These are phyloP conservation scores for Endotrypanum monterogeii DNA, from an alignment of 208 protist genomes.

Conservation along the genomic window DNA sequence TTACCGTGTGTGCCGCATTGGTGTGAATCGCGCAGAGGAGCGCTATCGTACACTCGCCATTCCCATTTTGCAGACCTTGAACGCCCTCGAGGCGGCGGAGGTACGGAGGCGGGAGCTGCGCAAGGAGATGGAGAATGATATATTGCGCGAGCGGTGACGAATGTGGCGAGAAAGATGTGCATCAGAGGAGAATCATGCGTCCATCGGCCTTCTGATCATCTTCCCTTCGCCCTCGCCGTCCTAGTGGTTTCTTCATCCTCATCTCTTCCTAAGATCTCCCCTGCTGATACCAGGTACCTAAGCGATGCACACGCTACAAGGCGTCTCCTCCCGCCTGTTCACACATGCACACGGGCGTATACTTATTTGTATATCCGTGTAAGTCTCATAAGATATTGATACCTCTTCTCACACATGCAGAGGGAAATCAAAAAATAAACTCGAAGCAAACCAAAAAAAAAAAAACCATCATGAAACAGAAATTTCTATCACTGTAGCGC, in stretches of 20 bases:
- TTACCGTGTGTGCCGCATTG: conserved; percentile 75
- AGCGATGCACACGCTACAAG: neutral
- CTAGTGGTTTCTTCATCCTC: neutral
- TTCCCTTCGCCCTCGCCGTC: neutral
- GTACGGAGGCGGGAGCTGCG: conserved; percentile 42
- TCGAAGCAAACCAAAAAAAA: neutral
- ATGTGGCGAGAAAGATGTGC: neutral
- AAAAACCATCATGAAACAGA: no score
- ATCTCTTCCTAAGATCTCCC: neutral
- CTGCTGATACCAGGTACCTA: neutral
- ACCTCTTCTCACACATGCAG: neutral
- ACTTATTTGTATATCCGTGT: neutral
- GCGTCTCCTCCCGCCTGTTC: neutral
- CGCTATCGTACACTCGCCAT: conserved; percentile 77
- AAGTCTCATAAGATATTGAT: neutral
- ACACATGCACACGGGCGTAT: neutral
- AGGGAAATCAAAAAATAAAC: no score
- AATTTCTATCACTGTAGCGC: no score
- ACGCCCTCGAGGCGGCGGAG: conserved; percentile 71
- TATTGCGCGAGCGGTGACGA: conserved; percentile 36
- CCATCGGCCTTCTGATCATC: no score
- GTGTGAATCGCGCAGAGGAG: conserved; percentile 74
- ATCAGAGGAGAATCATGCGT: neutral
- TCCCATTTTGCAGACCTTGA: conserved; percentile 81
- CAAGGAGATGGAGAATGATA: conserved; percentile 79